Conservation (phyloP, 257 asterid species). For the Primulina huaijiensis region DNA sequence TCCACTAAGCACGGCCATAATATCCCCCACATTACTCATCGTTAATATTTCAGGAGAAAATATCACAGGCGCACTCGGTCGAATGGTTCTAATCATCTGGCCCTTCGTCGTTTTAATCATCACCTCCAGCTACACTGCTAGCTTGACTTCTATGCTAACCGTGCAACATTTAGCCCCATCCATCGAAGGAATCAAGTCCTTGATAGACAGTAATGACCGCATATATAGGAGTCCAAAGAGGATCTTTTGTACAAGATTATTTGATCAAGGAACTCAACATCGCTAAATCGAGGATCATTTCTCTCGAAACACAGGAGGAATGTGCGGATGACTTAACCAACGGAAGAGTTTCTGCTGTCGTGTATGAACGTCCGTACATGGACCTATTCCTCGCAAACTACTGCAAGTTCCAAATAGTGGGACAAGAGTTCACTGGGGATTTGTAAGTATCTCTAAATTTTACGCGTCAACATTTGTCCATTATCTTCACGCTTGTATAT, state of each 20-base stretch:
- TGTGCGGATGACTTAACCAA: constrained; percentile 33
- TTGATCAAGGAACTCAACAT: constrained; percentile 35
- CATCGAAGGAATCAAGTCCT: constrained; percentile 49
- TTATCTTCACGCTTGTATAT: too few relatives aligned
- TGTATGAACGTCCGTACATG: constrained; percentile 50
- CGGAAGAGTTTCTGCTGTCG: constrained; percentile 49
- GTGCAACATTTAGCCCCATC: constrained; percentile 48
- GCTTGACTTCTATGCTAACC: constrained; percentile 63
- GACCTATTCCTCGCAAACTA: constrained; percentile 37
- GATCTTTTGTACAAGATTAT: constrained; percentile 44
- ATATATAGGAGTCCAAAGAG: constrained; percentile 50
- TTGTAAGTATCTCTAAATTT: constrained; percentile 36
- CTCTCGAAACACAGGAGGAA: constrained; percentile 46
- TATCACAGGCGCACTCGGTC: constrained; percentile 46
- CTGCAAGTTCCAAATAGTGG: constrained; percentile 39
- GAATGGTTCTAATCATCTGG: constrained; percentile 56
- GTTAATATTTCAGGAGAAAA: constrained; percentile 44
- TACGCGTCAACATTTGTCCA: too few relatives aligned
- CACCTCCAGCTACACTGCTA: constrained; percentile 61
- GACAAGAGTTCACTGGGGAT: constrained; percentile 56
- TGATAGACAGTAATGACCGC: constrained; percentile 33
- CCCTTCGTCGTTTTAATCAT: constrained; percentile 51
- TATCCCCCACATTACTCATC: not conserved
- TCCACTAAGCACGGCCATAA: not conserved
- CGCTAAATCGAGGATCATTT: constrained; percentile 34